These are phyloP conservation scores for Solidago caesia DNA, from an alignment of 129 eudicot genomes.

Conservation along the genomic window DNA sequence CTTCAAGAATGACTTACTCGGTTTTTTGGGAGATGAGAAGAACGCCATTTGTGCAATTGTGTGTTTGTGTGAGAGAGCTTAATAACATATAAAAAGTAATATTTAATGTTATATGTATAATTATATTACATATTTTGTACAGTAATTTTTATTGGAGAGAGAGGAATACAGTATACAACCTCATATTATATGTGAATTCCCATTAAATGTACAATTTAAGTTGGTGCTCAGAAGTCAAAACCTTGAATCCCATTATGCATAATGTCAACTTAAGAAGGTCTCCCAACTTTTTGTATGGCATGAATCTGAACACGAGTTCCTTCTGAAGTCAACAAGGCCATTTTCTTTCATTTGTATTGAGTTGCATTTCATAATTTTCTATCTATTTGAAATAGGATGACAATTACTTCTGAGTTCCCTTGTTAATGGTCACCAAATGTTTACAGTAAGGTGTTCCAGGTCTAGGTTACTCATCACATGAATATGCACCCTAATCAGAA, in stretches of 20 bases:
- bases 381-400: background rate
- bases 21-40: background rate
- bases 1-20: background rate
- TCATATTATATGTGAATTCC: background rate
- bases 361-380: background rate
- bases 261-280: background rate
- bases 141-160: background rate
- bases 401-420: constrained; percentile 4
- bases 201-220: background rate
- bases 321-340: constrained; percentile 16
- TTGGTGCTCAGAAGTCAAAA: constrained; percentile 1
- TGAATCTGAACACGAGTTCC: constrained; percentile 10
- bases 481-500: background rate
- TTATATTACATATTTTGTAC: background rate
- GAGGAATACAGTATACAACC: too few relatives aligned
- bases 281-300: background rate
- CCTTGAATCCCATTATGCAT: background rate
- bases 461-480: background rate
- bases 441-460: background rate
- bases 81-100: too few relatives aligned
- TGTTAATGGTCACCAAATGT: background rate
- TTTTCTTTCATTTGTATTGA: constrained; percentile 8
- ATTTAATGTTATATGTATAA: background rate
- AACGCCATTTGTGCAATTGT: background rate
- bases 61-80: background rate